Conservation (phyloP, 345 rosid genomes). For the Salix purpurea region DNA sequence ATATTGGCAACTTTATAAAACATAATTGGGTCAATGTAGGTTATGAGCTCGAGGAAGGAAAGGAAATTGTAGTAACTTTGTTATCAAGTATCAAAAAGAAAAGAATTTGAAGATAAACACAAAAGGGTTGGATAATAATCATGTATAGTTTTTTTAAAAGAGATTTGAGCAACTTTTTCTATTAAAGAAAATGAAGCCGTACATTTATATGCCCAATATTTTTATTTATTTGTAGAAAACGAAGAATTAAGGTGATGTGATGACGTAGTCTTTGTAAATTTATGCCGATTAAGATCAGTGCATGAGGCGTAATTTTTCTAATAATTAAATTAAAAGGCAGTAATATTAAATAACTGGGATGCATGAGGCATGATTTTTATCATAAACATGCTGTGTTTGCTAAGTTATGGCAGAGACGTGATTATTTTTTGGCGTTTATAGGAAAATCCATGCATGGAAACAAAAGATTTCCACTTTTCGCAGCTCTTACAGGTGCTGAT, state of each 20-base stretch:
- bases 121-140: background rate
- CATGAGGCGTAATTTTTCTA: too few species aligned
- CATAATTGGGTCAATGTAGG: constrained; percentile 30
- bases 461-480: background rate
- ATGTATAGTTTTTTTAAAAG: background rate
- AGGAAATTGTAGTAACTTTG: background rate
- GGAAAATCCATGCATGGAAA: constrained; percentile 26
- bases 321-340: too few species aligned
- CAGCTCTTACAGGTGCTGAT: constrained; percentile 2
- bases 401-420: background rate
- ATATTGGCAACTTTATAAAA: constrained; percentile 1
- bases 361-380: background rate
- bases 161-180: background rate
- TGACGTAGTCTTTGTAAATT: background rate
- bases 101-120: background rate
- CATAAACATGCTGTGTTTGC: background rate
- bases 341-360: too few species aligned
- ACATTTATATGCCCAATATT: background rate
- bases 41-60: constrained; percentile 31
- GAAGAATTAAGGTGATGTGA: background rate
- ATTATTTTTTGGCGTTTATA: constrained; percentile 4
- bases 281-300: too few species aligned
- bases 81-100: background rate
- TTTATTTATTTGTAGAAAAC: background rate
- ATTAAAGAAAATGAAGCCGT: background rate